These are phyloP conservation scores for Gynostemma pentaphyllum DNA, from an alignment of 306 rosid genomes.

Conservation along the genomic window DNA sequence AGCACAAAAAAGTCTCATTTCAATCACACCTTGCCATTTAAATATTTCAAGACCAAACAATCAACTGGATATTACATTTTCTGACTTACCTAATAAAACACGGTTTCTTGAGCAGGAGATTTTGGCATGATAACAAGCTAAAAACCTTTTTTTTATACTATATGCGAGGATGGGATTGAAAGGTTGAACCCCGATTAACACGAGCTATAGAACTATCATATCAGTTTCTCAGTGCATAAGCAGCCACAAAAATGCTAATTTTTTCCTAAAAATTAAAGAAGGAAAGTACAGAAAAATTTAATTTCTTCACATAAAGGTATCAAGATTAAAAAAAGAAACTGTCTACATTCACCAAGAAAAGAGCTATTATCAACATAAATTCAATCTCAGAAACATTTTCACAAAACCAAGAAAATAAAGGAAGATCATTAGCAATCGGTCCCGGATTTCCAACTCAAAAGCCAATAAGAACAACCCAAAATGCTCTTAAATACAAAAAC, in stretches of 20 bases:
- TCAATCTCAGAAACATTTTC: background rate
- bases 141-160: background rate
- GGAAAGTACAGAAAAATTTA: no score
- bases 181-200: no score
- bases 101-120: background rate
- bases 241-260: background rate
- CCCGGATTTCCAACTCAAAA: background rate
- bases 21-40: background rate
- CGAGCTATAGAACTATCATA: no score
- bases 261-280: no score
- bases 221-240: background rate
- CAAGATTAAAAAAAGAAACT: background rate
- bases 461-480: background rate
- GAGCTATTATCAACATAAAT: background rate
- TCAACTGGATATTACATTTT: background rate
- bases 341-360: background rate
- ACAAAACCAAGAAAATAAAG: background rate
- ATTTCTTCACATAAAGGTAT: no score
- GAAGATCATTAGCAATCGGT: background rate
- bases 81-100: background rate
- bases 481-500: background rate
- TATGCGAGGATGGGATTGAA: no score
- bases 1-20: background rate
- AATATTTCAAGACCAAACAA: background rate
- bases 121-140: background rate